These are phyloP conservation scores for Amylostereum areolatum DNA, from an alignment of 1,284 basidiomycete species.

Conservation along the genomic window DNA sequence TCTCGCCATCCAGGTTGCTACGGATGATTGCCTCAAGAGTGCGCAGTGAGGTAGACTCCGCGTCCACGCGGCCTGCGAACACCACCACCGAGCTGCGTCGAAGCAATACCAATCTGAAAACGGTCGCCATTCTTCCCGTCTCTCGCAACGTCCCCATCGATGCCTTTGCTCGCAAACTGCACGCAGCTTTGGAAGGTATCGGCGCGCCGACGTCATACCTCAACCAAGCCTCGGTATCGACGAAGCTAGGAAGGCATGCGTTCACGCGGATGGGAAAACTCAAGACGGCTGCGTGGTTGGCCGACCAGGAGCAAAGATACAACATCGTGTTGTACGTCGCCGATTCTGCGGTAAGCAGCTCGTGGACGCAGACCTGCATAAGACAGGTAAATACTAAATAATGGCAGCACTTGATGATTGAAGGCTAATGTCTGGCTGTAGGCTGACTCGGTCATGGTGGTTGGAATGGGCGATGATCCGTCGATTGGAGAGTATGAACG, in stretches of 20 bases:
- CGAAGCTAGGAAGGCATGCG: constrained; percentile 86
- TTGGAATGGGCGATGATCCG: constrained; percentile 93
- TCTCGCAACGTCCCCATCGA: constrained; percentile 83
- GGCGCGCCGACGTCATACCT: constrained; percentile 86
- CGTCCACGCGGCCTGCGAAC: constrained; percentile 39
- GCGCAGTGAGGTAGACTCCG: constrained; percentile 71
- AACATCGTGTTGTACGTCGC: constrained; percentile 91
- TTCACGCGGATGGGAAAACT: constrained; percentile 94
- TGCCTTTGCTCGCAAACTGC: constrained; percentile 85
- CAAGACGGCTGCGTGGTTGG: constrained; percentile 89
- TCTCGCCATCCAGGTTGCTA: constrained; percentile 49
- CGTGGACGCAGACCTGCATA: constrained; percentile 97
- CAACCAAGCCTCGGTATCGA: constrained; percentile 87
- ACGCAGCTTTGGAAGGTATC: constrained; percentile 79
- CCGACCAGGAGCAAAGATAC: constrained; percentile 91
- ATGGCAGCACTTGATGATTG: too few relatives aligned
- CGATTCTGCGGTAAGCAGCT: constrained; percentile 86
- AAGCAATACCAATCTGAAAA: constrained; percentile 91
- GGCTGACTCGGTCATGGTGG: constrained; percentile 94
- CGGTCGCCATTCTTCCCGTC: constrained; percentile 80
- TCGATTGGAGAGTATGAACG: constrained; percentile 90
- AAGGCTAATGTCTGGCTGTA: neutral
- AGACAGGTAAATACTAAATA: constrained; percentile 57
- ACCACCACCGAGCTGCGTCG: constrained; percentile 54
- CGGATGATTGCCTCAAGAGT: constrained; percentile 93